Conservation (phyloP, 176 grass and related monocot genomes). For the Dactylis glomerata region DNA sequence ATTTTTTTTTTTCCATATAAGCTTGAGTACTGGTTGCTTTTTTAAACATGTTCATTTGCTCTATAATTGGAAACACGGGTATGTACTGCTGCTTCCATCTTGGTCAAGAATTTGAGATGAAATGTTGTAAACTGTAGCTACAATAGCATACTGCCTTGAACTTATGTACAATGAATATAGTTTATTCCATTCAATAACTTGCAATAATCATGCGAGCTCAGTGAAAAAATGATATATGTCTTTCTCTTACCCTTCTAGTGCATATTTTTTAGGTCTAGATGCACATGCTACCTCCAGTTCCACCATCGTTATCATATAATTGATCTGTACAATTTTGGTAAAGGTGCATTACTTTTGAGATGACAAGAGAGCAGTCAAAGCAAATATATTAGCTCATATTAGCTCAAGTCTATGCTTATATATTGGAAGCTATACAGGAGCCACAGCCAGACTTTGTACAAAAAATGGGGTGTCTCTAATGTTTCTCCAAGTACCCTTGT, state of each 20-base stretch:
- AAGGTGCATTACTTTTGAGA: neutral
- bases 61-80: neutral
- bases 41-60: neutral
- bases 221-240: neutral
- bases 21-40: neutral
- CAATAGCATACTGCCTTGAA: neutral
- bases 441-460: neutral
- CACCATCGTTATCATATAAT: neutral
- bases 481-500: neutral
- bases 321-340: neutral
- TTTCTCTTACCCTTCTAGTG: neutral
- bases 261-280: neutral
- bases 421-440: neutral
- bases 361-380: neutral
- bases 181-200: neutral
- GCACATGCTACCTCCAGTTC: neutral
- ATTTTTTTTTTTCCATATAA: neutral
- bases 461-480: neutral
- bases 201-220: neutral
- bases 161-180: neutral
- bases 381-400: slow-evolving; percentile 7
- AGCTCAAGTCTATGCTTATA: neutral
- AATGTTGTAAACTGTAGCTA: neutral
- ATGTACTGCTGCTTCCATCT: neutral
- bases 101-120: neutral